phyloP scores from a whole-genome alignment of 306 rosid genomes.

The Myrica gale region DNA sequence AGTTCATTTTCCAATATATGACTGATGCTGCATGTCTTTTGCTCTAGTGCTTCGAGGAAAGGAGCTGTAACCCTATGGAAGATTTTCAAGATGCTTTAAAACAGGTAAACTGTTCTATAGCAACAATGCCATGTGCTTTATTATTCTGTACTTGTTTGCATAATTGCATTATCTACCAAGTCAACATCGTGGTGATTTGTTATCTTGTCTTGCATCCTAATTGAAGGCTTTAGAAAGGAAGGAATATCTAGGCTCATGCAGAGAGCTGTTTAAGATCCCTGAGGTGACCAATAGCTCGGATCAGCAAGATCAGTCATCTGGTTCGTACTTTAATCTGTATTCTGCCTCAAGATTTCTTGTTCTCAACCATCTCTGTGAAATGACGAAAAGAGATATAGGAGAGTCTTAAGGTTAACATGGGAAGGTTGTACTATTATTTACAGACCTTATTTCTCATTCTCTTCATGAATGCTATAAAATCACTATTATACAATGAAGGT shows the following conservation, averaged over 20 bases:
- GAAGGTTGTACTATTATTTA: background rate
- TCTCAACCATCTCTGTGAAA: background rate
- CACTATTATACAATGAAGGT: background rate
- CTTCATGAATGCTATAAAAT: background rate
- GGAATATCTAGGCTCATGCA: slow-evolving; percentile 38
- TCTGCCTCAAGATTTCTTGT: slow-evolving; percentile 13
- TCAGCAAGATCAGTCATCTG: slow-evolving; percentile 44
- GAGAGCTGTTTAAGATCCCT: slow-evolving; percentile 27
- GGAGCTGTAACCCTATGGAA: slow-evolving; percentile 51
- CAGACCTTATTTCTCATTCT: background rate
- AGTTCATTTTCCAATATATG: background rate
- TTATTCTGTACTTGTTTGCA: slow-evolving; percentile 7
- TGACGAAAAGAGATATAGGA: slow-evolving; percentile 2
- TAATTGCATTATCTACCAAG: slow-evolving; percentile 13
- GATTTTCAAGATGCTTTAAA: slow-evolving; percentile 65
- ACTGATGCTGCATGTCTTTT: slow-evolving; percentile 23
- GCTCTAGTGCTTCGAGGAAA: slow-evolving; percentile 54
- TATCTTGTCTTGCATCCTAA: slow-evolving; percentile 6
- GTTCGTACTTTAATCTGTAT: slow-evolving; percentile 38
- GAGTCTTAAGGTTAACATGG: background rate
- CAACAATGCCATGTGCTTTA: slow-evolving; percentile 11
- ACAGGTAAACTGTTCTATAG: slow-evolving; percentile 38
- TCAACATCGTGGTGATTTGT: slow-evolving; percentile 17
- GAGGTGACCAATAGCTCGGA: slow-evolving; percentile 27
- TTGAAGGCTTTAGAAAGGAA: slow-evolving; percentile 49